These are phyloP conservation scores for Daphne laureola DNA, from an alignment of 441 rosid genomes.

Conservation along the genomic window DNA sequence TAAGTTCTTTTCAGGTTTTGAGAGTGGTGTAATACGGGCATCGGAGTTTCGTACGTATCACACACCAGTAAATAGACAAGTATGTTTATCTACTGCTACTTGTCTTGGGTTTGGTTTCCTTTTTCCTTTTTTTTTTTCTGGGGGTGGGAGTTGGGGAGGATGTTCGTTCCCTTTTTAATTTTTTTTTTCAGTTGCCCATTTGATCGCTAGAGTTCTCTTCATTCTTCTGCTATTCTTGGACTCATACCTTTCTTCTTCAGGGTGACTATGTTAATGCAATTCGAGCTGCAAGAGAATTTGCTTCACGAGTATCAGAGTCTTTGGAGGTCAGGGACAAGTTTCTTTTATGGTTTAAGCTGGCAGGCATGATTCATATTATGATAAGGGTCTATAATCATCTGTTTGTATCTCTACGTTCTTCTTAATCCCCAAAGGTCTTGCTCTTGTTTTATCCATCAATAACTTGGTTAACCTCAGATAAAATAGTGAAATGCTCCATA, in stretches of 20 bases:
- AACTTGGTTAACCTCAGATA: no score
- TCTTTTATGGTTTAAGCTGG: no score
- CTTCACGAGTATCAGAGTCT: constrained; percentile 48
- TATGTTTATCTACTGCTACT: constrained; percentile 16
- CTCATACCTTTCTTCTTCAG: constrained; percentile 27
- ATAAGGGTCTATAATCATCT: no score
- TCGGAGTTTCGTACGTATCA: constrained; percentile 74
- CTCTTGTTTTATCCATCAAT: not conserved
- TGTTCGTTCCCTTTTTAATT: no score
- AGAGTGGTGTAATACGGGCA: constrained; percentile 55
- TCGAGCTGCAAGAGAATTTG: constrained; percentile 68
- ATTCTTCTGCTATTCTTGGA: constrained; percentile 4
- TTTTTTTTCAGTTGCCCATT: not conserved
- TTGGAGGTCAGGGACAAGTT: constrained; percentile 35
- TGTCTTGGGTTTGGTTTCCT: no score
- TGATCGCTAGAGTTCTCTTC: not conserved
- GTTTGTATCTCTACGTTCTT: not conserved
- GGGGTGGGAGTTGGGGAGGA: no score
- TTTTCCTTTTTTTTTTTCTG: no score
- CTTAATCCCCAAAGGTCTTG: not conserved
- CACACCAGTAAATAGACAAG: constrained; percentile 67
- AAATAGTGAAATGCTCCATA: no score
- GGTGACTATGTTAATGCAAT: constrained; percentile 61
- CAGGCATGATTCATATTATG: no score
- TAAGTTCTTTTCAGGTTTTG: constrained; percentile 40